These are phyloP conservation scores for Vicia villosa DNA, from an alignment of 306 rosid species.

Conservation along the genomic window DNA sequence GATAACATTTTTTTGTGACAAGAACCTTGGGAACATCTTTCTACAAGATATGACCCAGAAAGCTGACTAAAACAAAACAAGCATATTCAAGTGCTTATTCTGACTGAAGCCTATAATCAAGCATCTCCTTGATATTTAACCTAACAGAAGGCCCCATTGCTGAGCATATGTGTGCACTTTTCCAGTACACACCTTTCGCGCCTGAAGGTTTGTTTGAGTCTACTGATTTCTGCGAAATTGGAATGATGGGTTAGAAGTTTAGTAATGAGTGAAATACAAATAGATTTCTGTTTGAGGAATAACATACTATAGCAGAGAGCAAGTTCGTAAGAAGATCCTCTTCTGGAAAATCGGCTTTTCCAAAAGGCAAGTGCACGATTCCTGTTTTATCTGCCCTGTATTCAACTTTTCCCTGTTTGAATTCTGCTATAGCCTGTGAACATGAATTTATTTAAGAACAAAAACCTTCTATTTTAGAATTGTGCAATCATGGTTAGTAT, in stretches of 20 bases:
- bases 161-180: slow-evolving; percentile 90
- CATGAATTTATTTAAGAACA: background rate
- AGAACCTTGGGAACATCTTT: slow-evolving; percentile 3
- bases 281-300: slow-evolving; percentile 22
- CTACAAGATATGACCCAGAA: slow-evolving; percentile 44
- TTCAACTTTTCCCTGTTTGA: slow-evolving; percentile 98
- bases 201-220: slow-evolving; percentile 92
- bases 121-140: slow-evolving; percentile 85
- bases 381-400: slow-evolving; percentile 98
- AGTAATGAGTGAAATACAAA: slow-evolving; percentile 7
- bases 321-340: slow-evolving; percentile 87
- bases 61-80: slow-evolving; percentile 45
- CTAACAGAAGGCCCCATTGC: slow-evolving; percentile 96
- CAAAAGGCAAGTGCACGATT: slow-evolving; percentile 93
- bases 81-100: slow-evolving; percentile 57
- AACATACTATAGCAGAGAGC: slow-evolving; percentile 81
- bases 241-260: background rate
- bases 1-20: slow-evolving; percentile 55
- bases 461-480: background rate
- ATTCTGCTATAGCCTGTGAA: slow-evolving; percentile 90
- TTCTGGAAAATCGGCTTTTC: slow-evolving; percentile 81
- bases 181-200: slow-evolving; percentile 97
- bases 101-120: slow-evolving; percentile 73
- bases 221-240: slow-evolving; percentile 74
- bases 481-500: background rate